Percentiles rank a stretch among this genome's conserved stretches.
Evolutionary conservation across 2,329 filamentous ascomycete species (phyloP).

Genomic region (Myriosclerotinia scirpicola): DNA sequence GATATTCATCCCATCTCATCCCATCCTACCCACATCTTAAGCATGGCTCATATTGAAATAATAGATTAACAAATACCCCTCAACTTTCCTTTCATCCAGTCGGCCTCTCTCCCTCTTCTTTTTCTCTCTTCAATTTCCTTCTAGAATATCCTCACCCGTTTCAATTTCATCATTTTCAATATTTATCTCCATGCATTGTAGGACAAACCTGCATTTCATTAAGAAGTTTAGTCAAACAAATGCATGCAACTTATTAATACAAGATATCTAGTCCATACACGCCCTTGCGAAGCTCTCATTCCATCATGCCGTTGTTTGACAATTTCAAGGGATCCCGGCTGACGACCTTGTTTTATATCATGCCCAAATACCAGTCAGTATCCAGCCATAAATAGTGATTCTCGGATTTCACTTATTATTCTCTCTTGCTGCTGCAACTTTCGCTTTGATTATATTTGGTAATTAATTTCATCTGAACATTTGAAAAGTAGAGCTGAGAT

Average conservation of each 20-base stretch:
- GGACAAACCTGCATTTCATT: not conserved
- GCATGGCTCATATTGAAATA: not conserved
- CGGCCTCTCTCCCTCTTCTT: too few species aligned
- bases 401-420: not conserved
- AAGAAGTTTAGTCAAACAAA: constrained; percentile 14
- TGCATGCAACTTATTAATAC: constrained; percentile 16
- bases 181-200: constrained; percentile 5
- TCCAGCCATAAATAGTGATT: not conserved
- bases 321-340: constrained; percentile 23
- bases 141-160: not conserved
- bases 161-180: constrained; percentile 15
- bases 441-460: not conserved
- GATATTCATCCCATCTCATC: not conserved
- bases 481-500: not conserved
- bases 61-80: not conserved
- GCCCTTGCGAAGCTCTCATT: constrained; percentile 7
- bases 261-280: constrained; percentile 15
- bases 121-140: not conserved
- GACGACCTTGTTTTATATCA: constrained; percentile 21
- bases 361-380: not conserved
- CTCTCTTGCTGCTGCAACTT: not conserved
- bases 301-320: constrained; percentile 22
- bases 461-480: not conserved
- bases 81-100: not conserved
- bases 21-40: not conserved